These are phyloP conservation scores for Penicillium hesseltinei DNA, from an alignment of 2,329 filamentous ascomycete species.

Conservation along the genomic window DNA sequence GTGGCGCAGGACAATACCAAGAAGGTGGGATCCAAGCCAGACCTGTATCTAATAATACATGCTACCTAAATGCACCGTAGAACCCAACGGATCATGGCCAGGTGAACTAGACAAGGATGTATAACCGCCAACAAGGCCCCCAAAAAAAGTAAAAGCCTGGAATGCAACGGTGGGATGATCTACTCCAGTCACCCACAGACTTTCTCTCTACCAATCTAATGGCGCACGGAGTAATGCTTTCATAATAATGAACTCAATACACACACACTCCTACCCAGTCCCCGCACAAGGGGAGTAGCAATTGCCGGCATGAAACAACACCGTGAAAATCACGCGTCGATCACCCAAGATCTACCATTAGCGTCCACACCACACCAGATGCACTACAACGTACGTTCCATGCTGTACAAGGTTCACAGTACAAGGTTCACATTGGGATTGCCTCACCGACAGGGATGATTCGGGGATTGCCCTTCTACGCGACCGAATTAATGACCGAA, in stretches of 20 bases:
- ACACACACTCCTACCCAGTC: constrained; percentile 1
- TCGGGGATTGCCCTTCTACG: background rate
- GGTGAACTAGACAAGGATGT: background rate
- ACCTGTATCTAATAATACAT: background rate
- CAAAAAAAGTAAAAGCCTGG: background rate
- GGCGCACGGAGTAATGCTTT: background rate
- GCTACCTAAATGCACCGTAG: background rate
- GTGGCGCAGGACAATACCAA: background rate
- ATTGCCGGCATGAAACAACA: constrained; percentile 13
- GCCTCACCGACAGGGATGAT: background rate
- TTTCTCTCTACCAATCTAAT: background rate
- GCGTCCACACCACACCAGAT: background rate
- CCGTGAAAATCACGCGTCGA: constrained; percentile 9
- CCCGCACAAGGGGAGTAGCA: constrained; percentile 9
- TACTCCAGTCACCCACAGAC: background rate
- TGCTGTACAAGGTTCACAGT: background rate
- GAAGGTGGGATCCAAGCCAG: background rate
- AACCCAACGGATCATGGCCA: background rate
- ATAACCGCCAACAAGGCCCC: background rate
- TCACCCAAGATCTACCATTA: constrained; percentile 20
- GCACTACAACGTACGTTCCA: background rate
- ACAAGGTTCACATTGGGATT: background rate
- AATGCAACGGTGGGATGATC: constrained; percentile 26
- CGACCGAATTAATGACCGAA: background rate
- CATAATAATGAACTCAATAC: background rate